phyloP scores from a whole-genome alignment of 441 rosid species.

The Mallotus repandus region DNA sequence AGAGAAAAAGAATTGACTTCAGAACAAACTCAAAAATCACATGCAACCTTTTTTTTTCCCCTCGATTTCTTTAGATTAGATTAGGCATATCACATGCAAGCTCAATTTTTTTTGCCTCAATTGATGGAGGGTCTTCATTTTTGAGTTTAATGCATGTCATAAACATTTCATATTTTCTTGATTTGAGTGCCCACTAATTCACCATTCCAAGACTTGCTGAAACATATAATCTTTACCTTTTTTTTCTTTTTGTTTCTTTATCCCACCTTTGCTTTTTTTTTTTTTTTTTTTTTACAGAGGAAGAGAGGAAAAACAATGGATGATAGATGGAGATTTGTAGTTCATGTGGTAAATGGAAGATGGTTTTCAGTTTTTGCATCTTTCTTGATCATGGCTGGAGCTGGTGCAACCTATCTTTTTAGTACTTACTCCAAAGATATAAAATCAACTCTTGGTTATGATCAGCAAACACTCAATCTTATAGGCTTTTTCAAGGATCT shows the following conservation, averaged over 20 bases:
- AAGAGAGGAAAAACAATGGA: conserved; percentile 52
- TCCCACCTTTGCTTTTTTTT: not conserved
- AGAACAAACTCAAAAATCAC: too few species aligned
- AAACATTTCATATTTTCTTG: not conserved
- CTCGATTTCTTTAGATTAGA: not conserved
- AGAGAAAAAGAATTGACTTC: too few species aligned
- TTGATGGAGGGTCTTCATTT: not conserved
- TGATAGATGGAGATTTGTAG: conserved; percentile 18
- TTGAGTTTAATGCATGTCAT: not conserved
- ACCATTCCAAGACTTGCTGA: not conserved
- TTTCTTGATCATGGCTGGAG: conserved; percentile 38
- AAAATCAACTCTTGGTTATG: conserved; percentile 58
- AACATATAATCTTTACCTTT: not conserved
- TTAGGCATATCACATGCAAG: not conserved
- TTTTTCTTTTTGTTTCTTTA: not conserved
- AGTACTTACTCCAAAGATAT: conserved; percentile 35
- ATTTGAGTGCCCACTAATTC: not conserved
- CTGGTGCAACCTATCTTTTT: conserved; percentile 39
- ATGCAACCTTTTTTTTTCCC: not conserved
- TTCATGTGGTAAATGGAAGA: conserved; percentile 29
- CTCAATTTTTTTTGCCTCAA: not conserved
- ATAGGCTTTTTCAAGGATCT: conserved; percentile 80
- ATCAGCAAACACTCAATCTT: conserved; percentile 75
- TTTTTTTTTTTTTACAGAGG: not conserved
- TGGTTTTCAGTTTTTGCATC: conserved; percentile 47